Evolutionary conservation across 2,329 filamentous ascomycete species (phyloP).

Genomic region (Paramyrothecium sp.): DNA sequence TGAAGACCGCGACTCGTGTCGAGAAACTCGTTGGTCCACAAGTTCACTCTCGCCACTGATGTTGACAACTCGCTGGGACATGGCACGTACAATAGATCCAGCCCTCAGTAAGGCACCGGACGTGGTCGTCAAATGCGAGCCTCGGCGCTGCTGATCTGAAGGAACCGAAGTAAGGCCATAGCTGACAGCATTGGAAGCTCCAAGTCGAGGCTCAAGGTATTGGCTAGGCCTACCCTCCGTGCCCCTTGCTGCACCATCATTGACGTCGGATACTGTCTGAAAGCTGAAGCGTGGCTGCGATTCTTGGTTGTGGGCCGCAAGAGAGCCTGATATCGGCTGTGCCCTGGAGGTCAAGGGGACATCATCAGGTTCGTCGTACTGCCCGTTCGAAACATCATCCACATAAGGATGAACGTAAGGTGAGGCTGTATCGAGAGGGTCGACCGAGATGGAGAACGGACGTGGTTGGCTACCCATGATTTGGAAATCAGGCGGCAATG

Average conservation of each 20-base stretch:
- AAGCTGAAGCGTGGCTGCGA: constrained; percentile 52
- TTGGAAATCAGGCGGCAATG: constrained; percentile 51
- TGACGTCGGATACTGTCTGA: constrained; percentile 54
- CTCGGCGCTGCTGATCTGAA: constrained; percentile 39
- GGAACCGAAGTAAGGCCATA: constrained; percentile 58
- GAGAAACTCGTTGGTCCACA: constrained; percentile 68
- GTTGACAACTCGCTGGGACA: constrained; percentile 98
- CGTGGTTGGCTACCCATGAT: constrained; percentile 12
- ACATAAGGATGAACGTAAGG: constrained; percentile 21
- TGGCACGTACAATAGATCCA: constrained; percentile 74
- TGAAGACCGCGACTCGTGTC: constrained; percentile 57
- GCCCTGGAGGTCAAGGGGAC: constrained; percentile 56
- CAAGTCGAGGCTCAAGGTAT: constrained; percentile 57
- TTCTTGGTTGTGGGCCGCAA: constrained; percentile 38
- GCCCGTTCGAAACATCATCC: constrained; percentile 28
- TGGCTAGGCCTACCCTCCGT: constrained; percentile 50
- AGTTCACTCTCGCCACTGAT: constrained; percentile 89
- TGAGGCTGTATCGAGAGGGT: constrained; percentile 26
- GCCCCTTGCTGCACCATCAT: constrained; percentile 50
- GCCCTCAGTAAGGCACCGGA: constrained; percentile 66
- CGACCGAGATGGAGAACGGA: constrained; percentile 24
- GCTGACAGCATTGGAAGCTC: constrained; percentile 48
- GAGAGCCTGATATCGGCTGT: constrained; percentile 52
- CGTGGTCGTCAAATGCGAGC: constrained; percentile 62
- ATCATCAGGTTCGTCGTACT: constrained; percentile 55